Conservation (phyloP, 2,329 filamentous ascomycete species). For the Diaporthe sp. region DNA sequence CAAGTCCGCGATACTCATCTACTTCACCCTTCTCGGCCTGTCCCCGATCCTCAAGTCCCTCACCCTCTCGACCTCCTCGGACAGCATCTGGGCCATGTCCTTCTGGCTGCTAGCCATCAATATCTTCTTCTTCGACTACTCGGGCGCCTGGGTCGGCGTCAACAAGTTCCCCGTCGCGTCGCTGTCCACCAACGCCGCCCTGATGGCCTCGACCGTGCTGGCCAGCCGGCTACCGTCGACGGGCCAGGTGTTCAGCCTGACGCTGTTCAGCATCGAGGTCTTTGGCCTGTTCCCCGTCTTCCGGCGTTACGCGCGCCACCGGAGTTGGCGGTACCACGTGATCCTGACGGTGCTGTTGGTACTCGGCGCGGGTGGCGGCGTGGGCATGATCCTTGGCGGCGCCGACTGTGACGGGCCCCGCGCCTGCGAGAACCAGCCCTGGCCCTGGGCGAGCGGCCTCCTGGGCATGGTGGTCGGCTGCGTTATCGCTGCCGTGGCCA, state of each 20-base stretch:
- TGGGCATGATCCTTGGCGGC: slow-evolving; percentile 73
- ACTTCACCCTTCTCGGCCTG: slow-evolving; percentile 90
- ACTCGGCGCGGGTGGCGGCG: slow-evolving; percentile 82
- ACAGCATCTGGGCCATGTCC: slow-evolving; percentile 98
- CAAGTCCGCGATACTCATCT: slow-evolving; percentile 94
- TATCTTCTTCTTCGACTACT: slow-evolving; percentile 98
- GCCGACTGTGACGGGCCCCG: slow-evolving; percentile 47
- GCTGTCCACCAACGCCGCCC: slow-evolving; percentile 92
- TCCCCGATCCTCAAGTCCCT: slow-evolving; percentile 97
- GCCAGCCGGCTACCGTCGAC: slow-evolving; percentile 91
- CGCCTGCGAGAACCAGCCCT: slow-evolving; percentile 50
- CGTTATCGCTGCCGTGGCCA: slow-evolving; percentile 81
- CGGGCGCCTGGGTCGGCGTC: slow-evolving; percentile 71
- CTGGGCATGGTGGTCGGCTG: slow-evolving; percentile 83
- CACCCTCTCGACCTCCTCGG: slow-evolving; percentile 91
- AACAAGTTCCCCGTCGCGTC: slow-evolving; percentile 75
- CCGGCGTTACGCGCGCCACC: slow-evolving; percentile 85
- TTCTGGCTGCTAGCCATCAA: slow-evolving; percentile 95
- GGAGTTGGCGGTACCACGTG: slow-evolving; percentile 86
- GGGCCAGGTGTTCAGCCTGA: slow-evolving; percentile 94
- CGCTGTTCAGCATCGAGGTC: slow-evolving; percentile 96
- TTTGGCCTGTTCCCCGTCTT: slow-evolving; percentile 99
- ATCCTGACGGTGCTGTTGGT: slow-evolving; percentile 82
- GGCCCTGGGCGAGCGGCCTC: slow-evolving; percentile 70
- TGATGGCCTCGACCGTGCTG: slow-evolving; percentile 96